Conservation (phyloP, 805 yeast species). For the Vanderwaltozyma polyspora region DNA sequence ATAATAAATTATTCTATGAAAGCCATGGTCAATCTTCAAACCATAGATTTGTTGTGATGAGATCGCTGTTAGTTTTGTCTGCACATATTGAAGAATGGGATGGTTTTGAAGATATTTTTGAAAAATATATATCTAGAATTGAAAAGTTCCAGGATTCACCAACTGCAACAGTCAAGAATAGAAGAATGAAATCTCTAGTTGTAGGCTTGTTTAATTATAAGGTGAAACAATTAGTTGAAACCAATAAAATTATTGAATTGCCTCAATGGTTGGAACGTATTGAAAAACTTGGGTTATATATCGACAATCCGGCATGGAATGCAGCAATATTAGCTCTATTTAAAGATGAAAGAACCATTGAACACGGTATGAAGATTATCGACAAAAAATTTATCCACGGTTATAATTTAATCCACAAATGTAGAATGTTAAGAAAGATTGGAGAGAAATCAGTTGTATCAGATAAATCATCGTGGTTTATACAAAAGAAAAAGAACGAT, state of each 20-base stretch:
- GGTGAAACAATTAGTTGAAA: constrained; percentile 12
- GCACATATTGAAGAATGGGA: constrained; percentile 27
- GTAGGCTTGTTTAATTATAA: constrained; percentile 18
- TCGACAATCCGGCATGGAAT: constrained; percentile 27
- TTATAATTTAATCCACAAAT: constrained; percentile 21
- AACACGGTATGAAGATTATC: constrained; percentile 20
- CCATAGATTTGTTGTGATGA: constrained; percentile 21
- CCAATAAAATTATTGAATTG: constrained; percentile 8
- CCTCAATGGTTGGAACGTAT: constrained; percentile 14
- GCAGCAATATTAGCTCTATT: constrained; percentile 22
- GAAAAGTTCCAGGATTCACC: constrained; percentile 12
- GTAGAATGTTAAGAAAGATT: constrained; percentile 12
- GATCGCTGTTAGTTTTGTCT: constrained; percentile 24
- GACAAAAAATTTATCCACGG: constrained; percentile 31
- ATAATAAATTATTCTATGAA: constrained; percentile 19
- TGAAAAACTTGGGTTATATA: constrained; percentile 16
- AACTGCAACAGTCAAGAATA: constrained; percentile 14
- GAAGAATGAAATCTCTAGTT: constrained; percentile 10
- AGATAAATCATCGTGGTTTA: constrained; percentile 11
- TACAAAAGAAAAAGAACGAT: constrained; percentile 11
- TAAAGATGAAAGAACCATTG: constrained; percentile 19
- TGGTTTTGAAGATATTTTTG: constrained; percentile 15
- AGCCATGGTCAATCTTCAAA: constrained; percentile 15
- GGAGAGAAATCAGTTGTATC: constrained; percentile 8
- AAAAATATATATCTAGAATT: constrained; percentile 12